These are phyloP conservation scores for Brassica hybrid DNA, from an alignment of 441 rosid species.

Conservation along the genomic window DNA sequence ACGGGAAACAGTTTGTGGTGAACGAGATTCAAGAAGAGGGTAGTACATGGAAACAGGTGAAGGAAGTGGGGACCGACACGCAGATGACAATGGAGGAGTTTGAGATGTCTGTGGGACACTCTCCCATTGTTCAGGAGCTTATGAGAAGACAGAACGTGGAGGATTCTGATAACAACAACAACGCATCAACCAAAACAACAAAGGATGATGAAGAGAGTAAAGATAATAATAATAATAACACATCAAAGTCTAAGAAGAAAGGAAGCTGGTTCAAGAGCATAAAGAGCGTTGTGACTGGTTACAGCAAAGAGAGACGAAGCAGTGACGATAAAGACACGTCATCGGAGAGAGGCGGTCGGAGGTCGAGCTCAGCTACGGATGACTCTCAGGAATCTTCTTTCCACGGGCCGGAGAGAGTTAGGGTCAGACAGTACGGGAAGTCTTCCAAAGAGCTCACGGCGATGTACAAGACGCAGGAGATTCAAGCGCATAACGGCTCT, in stretches of 20 bases:
- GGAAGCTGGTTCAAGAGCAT: constrained; percentile 84
- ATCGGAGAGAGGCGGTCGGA: constrained; percentile 91
- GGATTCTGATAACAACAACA: constrained; percentile 58
- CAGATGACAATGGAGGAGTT: constrained; percentile 96
- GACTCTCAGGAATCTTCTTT: constrained; percentile 92
- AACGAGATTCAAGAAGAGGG: constrained; percentile 93
- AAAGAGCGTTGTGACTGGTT: constrained; percentile 71
- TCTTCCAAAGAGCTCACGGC: constrained; percentile 67
- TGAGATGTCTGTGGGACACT: constrained; percentile 87
- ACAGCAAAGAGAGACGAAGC: constrained; percentile 79
- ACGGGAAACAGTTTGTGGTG: constrained; percentile 88
- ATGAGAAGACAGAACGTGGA: constrained; percentile 97
- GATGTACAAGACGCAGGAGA: constrained; percentile 70
- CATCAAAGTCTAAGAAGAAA: constrained; percentile 72
- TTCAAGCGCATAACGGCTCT: constrained; percentile 74
- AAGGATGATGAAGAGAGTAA: constrained; percentile 46
- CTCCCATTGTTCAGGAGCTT: constrained; percentile 94
- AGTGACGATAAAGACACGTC: constrained; percentile 92
- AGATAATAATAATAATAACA: constrained; percentile 34
- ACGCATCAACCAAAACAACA: constrained; percentile 45
- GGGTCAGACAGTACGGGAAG: constrained; percentile 73
- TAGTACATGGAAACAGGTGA: constrained; percentile 76
- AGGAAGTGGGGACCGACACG: constrained; percentile 90
- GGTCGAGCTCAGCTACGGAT: constrained; percentile 98
- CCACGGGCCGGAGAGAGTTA: constrained; percentile 77